Conservation (phyloP, 169 alveolate genomes). For the Theileria orientalis region DNA sequence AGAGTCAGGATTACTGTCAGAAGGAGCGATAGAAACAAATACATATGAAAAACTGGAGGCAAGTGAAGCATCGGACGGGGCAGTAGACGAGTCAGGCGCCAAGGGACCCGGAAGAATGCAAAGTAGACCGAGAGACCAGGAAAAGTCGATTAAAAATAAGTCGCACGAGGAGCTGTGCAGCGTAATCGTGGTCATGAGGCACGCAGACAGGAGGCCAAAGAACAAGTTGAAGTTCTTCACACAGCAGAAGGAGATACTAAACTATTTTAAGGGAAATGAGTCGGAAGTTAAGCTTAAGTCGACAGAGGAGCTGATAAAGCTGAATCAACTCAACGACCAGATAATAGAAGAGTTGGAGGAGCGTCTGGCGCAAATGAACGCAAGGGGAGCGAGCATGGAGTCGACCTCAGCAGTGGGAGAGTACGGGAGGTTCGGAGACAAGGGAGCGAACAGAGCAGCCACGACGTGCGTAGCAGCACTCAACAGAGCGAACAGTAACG, state of each 20-base stretch:
- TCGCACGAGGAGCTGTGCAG: conserved; percentile 90
- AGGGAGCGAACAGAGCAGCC: background rate
- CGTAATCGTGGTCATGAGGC: conserved; percentile 96
- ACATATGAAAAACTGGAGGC: conserved; percentile 4
- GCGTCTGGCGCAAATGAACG: background rate
- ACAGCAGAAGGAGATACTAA: conserved; percentile 75
- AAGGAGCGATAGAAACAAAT: conserved; percentile 43
- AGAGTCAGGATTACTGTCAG: conserved; percentile 68
- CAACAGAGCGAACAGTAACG: background rate
- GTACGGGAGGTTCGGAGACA: background rate
- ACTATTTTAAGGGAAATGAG: conserved; percentile 73
- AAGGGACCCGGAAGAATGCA: too few species aligned
- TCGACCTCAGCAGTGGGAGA: background rate
- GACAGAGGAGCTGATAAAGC: conserved; percentile 87
- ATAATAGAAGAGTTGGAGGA: conserved; percentile 66
- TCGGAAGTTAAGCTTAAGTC: conserved; percentile 88
- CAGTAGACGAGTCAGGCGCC: too few species aligned
- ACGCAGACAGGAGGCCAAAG: conserved; percentile 97
- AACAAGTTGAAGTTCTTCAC: conserved; percentile 93
- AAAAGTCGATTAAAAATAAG: conserved; percentile 51
- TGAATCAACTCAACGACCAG: conserved; percentile 64
- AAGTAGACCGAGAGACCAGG: too few species aligned
- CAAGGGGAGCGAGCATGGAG: background rate
- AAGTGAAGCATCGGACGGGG: too few species aligned
- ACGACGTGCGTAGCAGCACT: background rate